These are phyloP conservation scores for Dacryopinax primogenitus DNA, from an alignment of 768 basidiomycete genomes.

Conservation along the genomic window DNA sequence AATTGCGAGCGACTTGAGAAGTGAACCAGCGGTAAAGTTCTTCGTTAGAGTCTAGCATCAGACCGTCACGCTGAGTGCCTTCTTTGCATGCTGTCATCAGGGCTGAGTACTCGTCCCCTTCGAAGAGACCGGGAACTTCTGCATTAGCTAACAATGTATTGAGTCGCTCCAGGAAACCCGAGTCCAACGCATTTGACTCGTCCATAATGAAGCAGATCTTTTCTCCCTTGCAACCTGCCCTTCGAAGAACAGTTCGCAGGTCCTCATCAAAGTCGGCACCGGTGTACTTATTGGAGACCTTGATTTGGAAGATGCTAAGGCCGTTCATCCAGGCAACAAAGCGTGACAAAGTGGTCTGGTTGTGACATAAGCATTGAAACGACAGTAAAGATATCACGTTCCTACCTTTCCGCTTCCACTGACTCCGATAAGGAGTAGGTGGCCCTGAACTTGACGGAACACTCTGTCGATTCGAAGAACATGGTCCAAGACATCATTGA, in stretches of 20 bases:
- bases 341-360: constrained; percentile 85
- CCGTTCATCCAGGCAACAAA: constrained; percentile 99
- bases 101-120: constrained; percentile 96
- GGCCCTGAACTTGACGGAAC: constrained; percentile 96
- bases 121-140: constrained; percentile 99
- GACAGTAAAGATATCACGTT: constrained; percentile 13
- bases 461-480: constrained; percentile 96
- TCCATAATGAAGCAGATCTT: constrained; percentile 99
- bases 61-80: constrained; percentile 94
- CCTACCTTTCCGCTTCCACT: constrained; percentile 95
- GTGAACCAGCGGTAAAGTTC: constrained; percentile 99
- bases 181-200: constrained; percentile 97
- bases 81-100: constrained; percentile 99
- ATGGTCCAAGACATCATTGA: constrained; percentile 97
- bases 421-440: constrained; percentile 90
- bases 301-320: constrained; percentile 97
- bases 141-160: constrained; percentile 97
- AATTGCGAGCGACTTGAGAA: constrained; percentile 91
- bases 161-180: constrained; percentile 99
- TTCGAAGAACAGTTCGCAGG: constrained; percentile 82
- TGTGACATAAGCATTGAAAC: constrained; percentile 12
- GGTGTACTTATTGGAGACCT: constrained; percentile 98
- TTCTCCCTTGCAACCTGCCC: constrained; percentile 95
- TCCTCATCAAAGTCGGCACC: constrained; percentile 99
- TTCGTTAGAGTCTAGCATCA: constrained; percentile 96